Evolutionary conservation across 495 filamentous ascomycete genomes (phyloP).

Genomic region (Penicillium lagena): DNA sequence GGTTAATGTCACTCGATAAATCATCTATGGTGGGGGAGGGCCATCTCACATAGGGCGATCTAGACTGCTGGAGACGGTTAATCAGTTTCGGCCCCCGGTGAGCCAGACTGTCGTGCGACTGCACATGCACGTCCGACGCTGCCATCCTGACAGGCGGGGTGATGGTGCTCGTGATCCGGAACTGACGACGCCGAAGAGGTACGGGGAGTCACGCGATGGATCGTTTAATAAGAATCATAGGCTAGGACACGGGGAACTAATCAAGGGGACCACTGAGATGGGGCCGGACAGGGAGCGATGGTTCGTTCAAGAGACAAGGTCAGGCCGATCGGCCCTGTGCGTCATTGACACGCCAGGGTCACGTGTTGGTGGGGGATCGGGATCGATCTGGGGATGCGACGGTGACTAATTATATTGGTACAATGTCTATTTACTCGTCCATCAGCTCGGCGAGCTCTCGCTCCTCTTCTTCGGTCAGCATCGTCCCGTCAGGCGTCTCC

Average conservation of each 20-base stretch:
- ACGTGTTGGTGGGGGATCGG: conserved; percentile 13
- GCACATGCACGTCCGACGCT: conserved; percentile 20
- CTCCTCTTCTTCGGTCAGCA: conserved; percentile 78
- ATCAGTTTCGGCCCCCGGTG: conserved; percentile 36
- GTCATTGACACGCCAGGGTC: conserved; percentile 32
- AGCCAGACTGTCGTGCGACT: conserved; percentile 16
- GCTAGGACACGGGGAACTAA: conserved; percentile 4
- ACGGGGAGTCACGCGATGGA: no score
- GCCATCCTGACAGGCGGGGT: conserved; percentile 5
- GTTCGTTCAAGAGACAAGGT: neutral
- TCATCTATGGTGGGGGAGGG: neutral
- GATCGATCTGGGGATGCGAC: no score
- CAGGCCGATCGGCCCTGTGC: conserved; percentile 32
- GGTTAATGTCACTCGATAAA: no score
- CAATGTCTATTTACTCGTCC: conserved; percentile 40
- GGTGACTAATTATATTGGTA: neutral
- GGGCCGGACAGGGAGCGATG: no score
- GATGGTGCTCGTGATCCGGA: no score
- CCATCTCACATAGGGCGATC: conserved; percentile 68
- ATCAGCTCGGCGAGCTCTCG: conserved; percentile 82
- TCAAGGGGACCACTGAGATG: neutral
- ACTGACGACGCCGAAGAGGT: no score
- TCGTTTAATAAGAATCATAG: neutral
- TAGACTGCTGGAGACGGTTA: conserved; percentile 69
- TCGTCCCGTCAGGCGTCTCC: conserved; percentile 33